A percentile compares a stretch with the other conserved stretches of the same genome.
These are phyloP conservation scores for Primulina tabacum DNA, from an alignment of 257 asterid genomes.

Conservation along the genomic window DNA sequence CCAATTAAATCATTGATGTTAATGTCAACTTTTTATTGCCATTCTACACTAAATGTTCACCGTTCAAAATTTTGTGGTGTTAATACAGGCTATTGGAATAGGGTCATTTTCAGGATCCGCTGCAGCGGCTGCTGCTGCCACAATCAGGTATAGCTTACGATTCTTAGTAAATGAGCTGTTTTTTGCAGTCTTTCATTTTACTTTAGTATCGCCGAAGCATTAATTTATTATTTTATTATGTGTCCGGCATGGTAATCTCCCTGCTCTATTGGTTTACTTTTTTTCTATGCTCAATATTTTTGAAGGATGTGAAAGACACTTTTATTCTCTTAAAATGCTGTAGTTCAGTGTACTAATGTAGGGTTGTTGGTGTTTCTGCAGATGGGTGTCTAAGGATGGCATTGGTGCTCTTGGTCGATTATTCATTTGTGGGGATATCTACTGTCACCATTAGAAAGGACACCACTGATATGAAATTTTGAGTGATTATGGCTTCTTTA, in stretches of 20 bases:
- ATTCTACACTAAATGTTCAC: conserved; percentile 11
- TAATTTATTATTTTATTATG: too few species aligned
- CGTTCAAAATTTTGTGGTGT: conserved; percentile 28
- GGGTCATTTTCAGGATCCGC: conserved; percentile 91
- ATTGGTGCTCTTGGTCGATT: conserved; percentile 97
- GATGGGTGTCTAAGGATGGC: conserved; percentile 99
- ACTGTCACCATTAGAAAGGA: conserved; percentile 19
- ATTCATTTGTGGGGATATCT: conserved; percentile 64
- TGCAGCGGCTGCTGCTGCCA: conserved; percentile 95
- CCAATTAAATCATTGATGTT: not conserved
- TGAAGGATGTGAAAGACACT: conserved; percentile 17
- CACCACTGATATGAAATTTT: conserved; percentile 9
- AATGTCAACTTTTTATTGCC: not conserved
- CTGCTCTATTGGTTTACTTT: not conserved
- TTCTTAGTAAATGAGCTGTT: conserved; percentile 16
- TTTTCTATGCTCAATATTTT: not conserved
- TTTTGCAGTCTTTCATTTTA: conserved; percentile 1
- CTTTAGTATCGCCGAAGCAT: not conserved
- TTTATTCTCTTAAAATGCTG: conserved; percentile 20
- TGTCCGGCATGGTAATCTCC: not conserved
- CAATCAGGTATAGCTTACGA: conserved; percentile 63
- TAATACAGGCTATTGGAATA: conserved; percentile 85
- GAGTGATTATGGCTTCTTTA: conserved; percentile 25
- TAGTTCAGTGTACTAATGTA: not conserved
- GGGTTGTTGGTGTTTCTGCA: conserved; percentile 32